These are phyloP conservation scores for Fusarium floridanum DNA, from an alignment of 2,329 filamentous ascomycete genomes.

Conservation along the genomic window DNA sequence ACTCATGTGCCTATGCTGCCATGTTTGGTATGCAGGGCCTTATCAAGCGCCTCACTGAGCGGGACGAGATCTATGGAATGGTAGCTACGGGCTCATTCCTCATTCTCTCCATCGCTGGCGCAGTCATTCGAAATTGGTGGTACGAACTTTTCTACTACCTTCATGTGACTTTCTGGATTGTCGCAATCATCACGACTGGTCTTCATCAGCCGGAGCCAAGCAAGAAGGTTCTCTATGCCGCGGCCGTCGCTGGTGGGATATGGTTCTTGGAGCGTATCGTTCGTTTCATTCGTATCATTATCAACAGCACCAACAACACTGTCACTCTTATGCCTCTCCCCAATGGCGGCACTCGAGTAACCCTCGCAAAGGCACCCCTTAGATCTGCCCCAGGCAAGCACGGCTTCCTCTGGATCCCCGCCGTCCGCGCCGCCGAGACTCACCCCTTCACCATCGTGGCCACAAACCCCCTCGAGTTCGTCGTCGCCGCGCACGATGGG, in stretches of 20 bases:
- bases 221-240: conserved; percentile 58
- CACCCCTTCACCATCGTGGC: conserved; percentile 74
- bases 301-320: conserved; percentile 63
- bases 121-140: conserved; percentile 59
- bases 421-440: conserved; percentile 67
- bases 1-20: conserved; percentile 58
- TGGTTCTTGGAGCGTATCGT: conserved; percentile 66
- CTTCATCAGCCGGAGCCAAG: conserved; percentile 65
- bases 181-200: conserved; percentile 61
- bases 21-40: conserved; percentile 53
- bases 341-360: conserved; percentile 67
- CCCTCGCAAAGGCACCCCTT: conserved; percentile 62
- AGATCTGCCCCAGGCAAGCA: conserved; percentile 68
- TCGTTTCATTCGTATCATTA: conserved; percentile 58
- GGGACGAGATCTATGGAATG: conserved; percentile 62
- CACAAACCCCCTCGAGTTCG: conserved; percentile 67
- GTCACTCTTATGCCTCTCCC: conserved; percentile 67
- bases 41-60: conserved; percentile 50
- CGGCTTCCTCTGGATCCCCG: conserved; percentile 74
- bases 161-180: conserved; percentile 63
- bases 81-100: conserved; percentile 62
- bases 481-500: conserved; percentile 69
- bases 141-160: conserved; percentile 70
- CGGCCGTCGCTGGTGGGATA: conserved; percentile 58
- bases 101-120: conserved; percentile 57